phyloP scores from a whole-genome alignment of 169 alveolate species.

The Plasmodium knowlesi region DNA sequence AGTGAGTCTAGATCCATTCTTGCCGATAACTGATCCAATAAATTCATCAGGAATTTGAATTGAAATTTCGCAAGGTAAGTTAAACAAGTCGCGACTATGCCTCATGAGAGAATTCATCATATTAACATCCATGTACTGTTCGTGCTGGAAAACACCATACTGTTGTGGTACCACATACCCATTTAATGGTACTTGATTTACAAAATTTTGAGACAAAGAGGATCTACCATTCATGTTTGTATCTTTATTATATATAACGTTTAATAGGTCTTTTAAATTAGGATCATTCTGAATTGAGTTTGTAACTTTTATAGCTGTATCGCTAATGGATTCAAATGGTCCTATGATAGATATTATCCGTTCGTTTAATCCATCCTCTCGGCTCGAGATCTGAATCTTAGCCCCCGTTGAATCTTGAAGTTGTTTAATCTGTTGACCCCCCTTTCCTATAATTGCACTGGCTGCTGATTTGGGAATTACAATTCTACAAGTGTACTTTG shows the following conservation, averaged over 20 bases:
- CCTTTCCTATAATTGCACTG: conserved; percentile 76
- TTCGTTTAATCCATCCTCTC: conserved; percentile 73
- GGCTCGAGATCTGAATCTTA: conserved; percentile 51
- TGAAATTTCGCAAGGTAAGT: conserved; percentile 71
- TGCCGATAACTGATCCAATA: conserved; percentile 70
- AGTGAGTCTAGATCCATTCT: conserved; percentile 65
- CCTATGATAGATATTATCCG: conserved; percentile 50
- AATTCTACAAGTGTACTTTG: conserved; percentile 65
- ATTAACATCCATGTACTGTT: conserved; percentile 54
- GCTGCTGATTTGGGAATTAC: conserved; percentile 76
- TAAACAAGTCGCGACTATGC: conserved; percentile 71
- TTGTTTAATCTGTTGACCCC: conserved; percentile 67
- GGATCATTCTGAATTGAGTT: conserved; percentile 67
- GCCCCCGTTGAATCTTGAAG: conserved; percentile 65
- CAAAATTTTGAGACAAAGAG: conserved; percentile 18
- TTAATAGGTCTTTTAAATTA: conserved; percentile 67
- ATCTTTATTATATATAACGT: conserved; percentile 52
- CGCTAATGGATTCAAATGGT: conserved; percentile 57
- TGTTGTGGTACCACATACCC: conserved; percentile 64
- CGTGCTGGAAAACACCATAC: conserved; percentile 58
- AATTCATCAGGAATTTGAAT: conserved; percentile 73
- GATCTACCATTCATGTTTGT: conserved; percentile 15
- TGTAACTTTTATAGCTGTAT: conserved; percentile 44
- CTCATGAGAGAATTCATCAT: conserved; percentile 54
- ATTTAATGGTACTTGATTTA: conserved; percentile 47